These are phyloP conservation scores for Juglanconis juglandina DNA, from an alignment of 2,329 filamentous ascomycete genomes.

Conservation along the genomic window DNA sequence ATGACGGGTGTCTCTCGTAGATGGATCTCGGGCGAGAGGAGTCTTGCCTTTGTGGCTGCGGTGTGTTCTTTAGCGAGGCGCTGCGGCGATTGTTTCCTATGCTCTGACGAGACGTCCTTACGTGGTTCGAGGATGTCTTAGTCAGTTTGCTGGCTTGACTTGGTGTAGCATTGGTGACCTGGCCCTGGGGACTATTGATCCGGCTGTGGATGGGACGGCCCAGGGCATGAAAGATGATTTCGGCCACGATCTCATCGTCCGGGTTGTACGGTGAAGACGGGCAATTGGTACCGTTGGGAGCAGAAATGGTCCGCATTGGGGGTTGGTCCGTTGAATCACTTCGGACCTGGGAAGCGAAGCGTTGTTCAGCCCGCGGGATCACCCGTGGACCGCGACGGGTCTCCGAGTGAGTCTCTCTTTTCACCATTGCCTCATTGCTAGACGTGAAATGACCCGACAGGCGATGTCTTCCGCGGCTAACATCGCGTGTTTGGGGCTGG, in stretches of 20 bases:
- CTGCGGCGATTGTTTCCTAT: background rate
- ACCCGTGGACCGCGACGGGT: background rate
- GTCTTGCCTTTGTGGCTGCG: background rate
- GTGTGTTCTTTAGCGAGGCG: background rate
- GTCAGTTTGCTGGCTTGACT: background rate
- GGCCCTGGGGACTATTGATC: no score
- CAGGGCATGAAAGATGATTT: slow-evolving; percentile 8
- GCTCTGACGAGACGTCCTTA: background rate
- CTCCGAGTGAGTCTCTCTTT: background rate
- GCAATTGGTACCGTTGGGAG: background rate
- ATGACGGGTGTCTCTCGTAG: background rate
- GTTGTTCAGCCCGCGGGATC: background rate
- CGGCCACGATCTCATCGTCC: slow-evolving; percentile 11
- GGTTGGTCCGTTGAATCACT: background rate
- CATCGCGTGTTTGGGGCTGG: background rate
- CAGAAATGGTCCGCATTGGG: slow-evolving; percentile 1
- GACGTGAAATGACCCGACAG: no score
- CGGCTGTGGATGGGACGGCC: no score
- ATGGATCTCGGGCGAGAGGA: background rate
- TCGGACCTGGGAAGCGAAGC: background rate
- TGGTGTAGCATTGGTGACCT: background rate
- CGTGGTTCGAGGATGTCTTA: background rate
- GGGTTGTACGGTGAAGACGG: background rate
- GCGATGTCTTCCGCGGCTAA: slow-evolving; percentile 2
- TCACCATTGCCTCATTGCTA: background rate